Evolutionary conservation across 1,284 basidiomycete genomes (phyloP).

Genomic region (Heterobasidion parviporum): DNA sequence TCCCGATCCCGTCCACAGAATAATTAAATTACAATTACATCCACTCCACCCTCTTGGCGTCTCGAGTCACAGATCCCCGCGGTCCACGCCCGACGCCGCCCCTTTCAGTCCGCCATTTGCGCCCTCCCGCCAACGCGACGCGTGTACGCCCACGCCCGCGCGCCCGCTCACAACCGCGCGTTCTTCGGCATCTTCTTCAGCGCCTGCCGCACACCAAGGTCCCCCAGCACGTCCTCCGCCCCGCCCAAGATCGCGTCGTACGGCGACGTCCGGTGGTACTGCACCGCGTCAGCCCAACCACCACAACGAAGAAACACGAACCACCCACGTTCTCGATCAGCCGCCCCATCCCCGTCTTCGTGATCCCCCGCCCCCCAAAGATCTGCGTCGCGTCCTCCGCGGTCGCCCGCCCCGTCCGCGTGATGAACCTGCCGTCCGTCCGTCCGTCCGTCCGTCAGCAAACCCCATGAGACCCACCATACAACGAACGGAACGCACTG

Average conservation of each 20-base stretch:
- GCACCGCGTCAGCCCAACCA: background rate
- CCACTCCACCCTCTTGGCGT: too few relatives aligned
- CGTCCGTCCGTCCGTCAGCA: background rate
- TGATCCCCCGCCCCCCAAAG: conserved; percentile 44
- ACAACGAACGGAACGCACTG: conserved; percentile 35
- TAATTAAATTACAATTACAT: too few relatives aligned
- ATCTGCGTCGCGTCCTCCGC: conserved; percentile 58
- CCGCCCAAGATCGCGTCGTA: conserved; percentile 47
- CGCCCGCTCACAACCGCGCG: conserved; percentile 24
- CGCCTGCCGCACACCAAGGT: conserved; percentile 58
- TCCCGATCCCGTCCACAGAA: too few relatives aligned
- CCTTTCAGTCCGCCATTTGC: too few relatives aligned
- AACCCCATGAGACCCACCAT: background rate
- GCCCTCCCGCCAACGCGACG: too few relatives aligned
- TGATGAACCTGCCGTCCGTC: conserved; percentile 43
- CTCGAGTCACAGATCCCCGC: too few relatives aligned
- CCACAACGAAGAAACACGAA: background rate
- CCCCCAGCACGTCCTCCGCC: conserved; percentile 45
- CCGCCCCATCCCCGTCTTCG: conserved; percentile 46
- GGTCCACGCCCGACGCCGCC: too few relatives aligned
- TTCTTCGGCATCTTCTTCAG: conserved; percentile 52
- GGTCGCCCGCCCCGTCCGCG: conserved; percentile 59
- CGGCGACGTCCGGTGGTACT: conserved; percentile 51
- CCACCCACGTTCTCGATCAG: conserved; percentile 44
- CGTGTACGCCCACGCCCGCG: too few relatives aligned